phyloP scores from a whole-genome alignment of 1,284 basidiomycete species.

The Melampsora medusae region DNA sequence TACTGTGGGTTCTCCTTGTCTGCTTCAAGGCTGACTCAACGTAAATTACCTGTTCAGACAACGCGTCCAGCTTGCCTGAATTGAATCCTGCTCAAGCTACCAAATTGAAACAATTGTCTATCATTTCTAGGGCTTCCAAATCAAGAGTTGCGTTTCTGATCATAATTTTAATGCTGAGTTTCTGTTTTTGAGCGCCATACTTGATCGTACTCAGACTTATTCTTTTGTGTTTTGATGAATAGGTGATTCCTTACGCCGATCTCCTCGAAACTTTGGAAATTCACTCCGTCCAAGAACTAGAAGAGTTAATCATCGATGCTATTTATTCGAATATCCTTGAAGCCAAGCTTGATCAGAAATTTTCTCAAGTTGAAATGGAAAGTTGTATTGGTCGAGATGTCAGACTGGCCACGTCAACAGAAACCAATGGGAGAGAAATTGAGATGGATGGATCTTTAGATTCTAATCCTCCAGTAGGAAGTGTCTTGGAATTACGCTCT shows the following conservation, averaged over 20 bases:
- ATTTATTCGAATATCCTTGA: conserved; percentile 84
- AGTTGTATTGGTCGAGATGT: conserved; percentile 87
- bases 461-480: background rate
- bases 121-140: conserved; percentile 73
- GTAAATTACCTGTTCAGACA: conserved; percentile 58
- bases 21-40: background rate
- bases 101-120: conserved; percentile 87
- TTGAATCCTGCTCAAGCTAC: conserved; percentile 70
- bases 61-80: conserved; percentile 66
- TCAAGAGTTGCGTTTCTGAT: conserved; percentile 61
- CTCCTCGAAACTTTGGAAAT: conserved; percentile 69
- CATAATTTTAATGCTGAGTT: too few species aligned
- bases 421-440: conserved; percentile 3
- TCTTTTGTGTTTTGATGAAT: conserved; percentile 6
- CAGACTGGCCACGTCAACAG: conserved; percentile 55
- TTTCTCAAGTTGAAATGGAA: conserved; percentile 79
- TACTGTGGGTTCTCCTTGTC: too few species aligned
- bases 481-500: background rate
- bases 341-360: conserved; percentile 86
- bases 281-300: conserved; percentile 74
- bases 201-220: too few species aligned
- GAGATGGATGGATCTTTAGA: conserved; percentile 16
- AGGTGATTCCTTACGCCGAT: conserved; percentile 72
- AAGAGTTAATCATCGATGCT: conserved; percentile 91
- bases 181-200: too few species aligned